Evolutionary conservation across 2,329 filamentous ascomycete genomes (phyloP).

Genomic region (Monosporascus sp.): DNA sequence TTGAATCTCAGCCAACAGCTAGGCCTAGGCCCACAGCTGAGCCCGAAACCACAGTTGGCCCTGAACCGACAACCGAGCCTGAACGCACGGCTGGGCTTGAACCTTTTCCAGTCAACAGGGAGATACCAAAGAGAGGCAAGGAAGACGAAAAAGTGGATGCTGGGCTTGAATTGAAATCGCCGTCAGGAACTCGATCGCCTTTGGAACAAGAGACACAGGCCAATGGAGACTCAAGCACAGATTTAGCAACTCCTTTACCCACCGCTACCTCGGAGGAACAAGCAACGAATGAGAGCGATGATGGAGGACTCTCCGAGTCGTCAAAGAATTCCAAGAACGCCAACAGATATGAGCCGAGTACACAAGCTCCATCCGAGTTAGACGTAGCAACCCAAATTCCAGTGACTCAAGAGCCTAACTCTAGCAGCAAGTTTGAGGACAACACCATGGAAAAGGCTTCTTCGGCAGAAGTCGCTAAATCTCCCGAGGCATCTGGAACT

Average conservation of each 20-base stretch:
- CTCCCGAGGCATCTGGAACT: slow-evolving; percentile 17
- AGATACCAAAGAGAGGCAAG: slow-evolving; percentile 32
- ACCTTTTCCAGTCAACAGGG: slow-evolving; percentile 13
- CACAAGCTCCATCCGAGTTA: too few relatives aligned
- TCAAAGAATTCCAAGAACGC: slow-evolving; percentile 30
- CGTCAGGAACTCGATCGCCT: slow-evolving; percentile 10
- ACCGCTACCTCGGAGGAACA: slow-evolving; percentile 1
- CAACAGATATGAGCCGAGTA: slow-evolving; percentile 1
- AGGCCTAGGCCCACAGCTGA: slow-evolving; percentile 1
- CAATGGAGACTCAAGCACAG: background rate
- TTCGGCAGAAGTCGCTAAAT: slow-evolving; percentile 8
- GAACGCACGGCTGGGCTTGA: background rate
- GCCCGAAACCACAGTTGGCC: background rate
- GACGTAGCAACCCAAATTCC: too few relatives aligned
- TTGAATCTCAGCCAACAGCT: slow-evolving; percentile 8
- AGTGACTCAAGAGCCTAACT: too few relatives aligned
- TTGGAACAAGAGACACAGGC: slow-evolving; percentile 4
- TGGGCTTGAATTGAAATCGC: slow-evolving; percentile 15
- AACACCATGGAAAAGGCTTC: too few relatives aligned
- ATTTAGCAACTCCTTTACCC: background rate
- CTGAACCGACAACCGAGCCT: slow-evolving; percentile 3
- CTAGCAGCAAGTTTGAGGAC: too few relatives aligned
- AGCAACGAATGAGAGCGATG: slow-evolving; percentile 6
- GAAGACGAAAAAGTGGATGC: slow-evolving; percentile 28
- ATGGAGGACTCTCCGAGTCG: slow-evolving; percentile 16